phyloP scores from a whole-genome alignment of 2,329 filamentous ascomycete genomes.

The Biscogniauxia sp. region DNA sequence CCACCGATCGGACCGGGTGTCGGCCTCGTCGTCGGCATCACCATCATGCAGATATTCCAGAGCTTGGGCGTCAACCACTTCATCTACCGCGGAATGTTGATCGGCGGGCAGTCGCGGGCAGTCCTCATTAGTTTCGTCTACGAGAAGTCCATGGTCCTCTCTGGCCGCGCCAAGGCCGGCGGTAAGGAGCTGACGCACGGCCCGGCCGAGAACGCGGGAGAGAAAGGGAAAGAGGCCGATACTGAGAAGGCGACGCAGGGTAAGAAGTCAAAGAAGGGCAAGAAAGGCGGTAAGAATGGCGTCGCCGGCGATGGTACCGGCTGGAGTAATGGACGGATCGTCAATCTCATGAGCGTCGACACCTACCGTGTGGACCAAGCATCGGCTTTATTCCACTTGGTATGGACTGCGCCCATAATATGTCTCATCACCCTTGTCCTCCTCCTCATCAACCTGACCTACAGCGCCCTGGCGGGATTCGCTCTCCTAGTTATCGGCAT shows the following conservation, averaged over 20 bases:
- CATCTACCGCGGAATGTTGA: constrained; percentile 87
- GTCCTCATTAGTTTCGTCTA: constrained; percentile 85
- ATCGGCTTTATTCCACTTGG: constrained; percentile 83
- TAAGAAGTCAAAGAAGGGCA: constrained; percentile 31
- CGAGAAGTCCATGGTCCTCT: constrained; percentile 88
- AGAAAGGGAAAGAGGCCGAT: constrained; percentile 44
- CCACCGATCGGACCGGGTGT: constrained; percentile 75
- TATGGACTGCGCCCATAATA: constrained; percentile 82
- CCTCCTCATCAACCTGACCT: constrained; percentile 81
- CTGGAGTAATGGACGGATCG: constrained; percentile 89
- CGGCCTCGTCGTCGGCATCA: constrained; percentile 81
- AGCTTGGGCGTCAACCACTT: constrained; percentile 85
- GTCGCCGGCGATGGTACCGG: constrained; percentile 70
- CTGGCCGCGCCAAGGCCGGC: constrained; percentile 82
- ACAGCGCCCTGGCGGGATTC: constrained; percentile 87
- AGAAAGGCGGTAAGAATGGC: constrained; percentile 44
- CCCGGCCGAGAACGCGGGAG: constrained; percentile 43
- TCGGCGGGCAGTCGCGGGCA: constrained; percentile 79
- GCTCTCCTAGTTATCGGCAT: constrained; percentile 75
- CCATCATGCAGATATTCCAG: constrained; percentile 79
- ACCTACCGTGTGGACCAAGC: constrained; percentile 91
- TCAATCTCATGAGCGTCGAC: constrained; percentile 93
- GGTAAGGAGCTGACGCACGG: constrained; percentile 45
- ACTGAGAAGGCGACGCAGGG: constrained; percentile 43
- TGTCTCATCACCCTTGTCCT: constrained; percentile 77